Percentiles rank a stretch among this genome's conserved stretches.
Conservation (phyloP, 1,284 basidiomycete species). For the Austroboletus sp. region DNA sequence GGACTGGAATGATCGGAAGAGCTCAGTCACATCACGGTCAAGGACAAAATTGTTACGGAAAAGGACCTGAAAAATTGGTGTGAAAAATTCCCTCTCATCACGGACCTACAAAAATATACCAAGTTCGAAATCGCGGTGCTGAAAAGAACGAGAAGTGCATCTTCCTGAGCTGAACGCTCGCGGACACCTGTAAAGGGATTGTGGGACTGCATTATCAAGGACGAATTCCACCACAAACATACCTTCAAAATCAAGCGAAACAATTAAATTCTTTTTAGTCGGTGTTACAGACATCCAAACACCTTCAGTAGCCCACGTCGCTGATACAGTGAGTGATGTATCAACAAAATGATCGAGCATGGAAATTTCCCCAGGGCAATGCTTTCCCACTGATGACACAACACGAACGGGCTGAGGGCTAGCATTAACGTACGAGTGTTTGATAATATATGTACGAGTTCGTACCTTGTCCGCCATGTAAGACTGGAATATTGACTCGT, state of each 20-base stretch:
- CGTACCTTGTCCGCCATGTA: conserved; percentile 53
- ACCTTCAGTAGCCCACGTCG: conserved; percentile 60
- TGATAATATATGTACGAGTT: conserved; percentile 26
- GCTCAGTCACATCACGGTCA: conserved; percentile 50
- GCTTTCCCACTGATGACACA: conserved; percentile 63
- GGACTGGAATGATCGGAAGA: conserved; percentile 61
- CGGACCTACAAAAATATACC: conserved; percentile 4
- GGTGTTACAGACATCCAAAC: conserved; percentile 66
- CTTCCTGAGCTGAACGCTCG: conserved; percentile 58
- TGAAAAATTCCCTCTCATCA: neutral
- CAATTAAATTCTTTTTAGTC: conserved; percentile 47
- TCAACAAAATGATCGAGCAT: conserved; percentile 57
- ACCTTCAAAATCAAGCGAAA: conserved; percentile 63
- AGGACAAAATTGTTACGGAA: conserved; percentile 61
- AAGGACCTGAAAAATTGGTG: conserved; percentile 39
- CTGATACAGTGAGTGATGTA: conserved; percentile 60
- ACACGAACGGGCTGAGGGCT: conserved; percentile 51
- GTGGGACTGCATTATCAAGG: neutral
- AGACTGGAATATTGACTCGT: conserved; percentile 56
- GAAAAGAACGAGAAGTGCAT: conserved; percentile 56
- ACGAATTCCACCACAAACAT: neutral
- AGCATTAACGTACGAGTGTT: conserved; percentile 17
- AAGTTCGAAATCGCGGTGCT: conserved; percentile 61
- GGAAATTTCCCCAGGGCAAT: conserved; percentile 60
- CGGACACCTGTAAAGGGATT: conserved; percentile 43